Conservation (phyloP, 176 grass and related monocot species). For the Puccinellia tenuiflora region DNA sequence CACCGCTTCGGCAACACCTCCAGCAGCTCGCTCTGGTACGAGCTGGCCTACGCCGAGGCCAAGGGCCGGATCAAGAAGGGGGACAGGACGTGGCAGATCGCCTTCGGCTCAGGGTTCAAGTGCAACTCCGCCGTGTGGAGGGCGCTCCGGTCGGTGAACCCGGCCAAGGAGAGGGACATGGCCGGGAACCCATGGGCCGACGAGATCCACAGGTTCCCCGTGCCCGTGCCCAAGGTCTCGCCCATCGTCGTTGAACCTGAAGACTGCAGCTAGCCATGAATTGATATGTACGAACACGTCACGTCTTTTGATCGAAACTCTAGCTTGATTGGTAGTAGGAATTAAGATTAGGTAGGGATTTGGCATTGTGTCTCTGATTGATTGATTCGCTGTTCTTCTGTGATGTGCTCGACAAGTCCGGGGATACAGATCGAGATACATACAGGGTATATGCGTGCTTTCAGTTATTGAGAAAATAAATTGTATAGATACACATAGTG, state of each 20-base stretch:
- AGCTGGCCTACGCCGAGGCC: slow-evolving; percentile 64
- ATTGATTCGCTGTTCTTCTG: not conserved
- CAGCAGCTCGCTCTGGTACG: slow-evolving; percentile 70
- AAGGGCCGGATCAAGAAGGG: slow-evolving; percentile 55
- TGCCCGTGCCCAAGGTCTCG: slow-evolving; percentile 32
- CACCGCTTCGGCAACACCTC: slow-evolving; percentile 70
- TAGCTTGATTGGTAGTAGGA: not conserved
- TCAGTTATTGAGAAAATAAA: too few species aligned
- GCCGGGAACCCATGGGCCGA: slow-evolving; percentile 35
- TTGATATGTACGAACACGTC: too few species aligned
- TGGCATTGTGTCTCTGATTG: not conserved
- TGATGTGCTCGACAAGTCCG: not conserved
- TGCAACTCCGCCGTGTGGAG: slow-evolving; percentile 71
- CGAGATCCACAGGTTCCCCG: slow-evolving; percentile 40
- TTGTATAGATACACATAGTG: too few species aligned
- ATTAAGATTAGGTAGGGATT: not conserved
- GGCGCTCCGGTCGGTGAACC: slow-evolving; percentile 47
- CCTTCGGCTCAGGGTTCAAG: slow-evolving; percentile 62
- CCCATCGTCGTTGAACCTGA: not conserved
- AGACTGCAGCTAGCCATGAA: too few species aligned
- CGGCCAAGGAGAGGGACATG: slow-evolving; percentile 19
- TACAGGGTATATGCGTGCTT: not conserved
- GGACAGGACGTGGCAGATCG: slow-evolving; percentile 59
- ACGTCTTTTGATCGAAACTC: not conserved
- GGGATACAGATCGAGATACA: not conserved